phyloP scores from a whole-genome alignment of 768 basidiomycete genomes.

The Suillus discolor region DNA sequence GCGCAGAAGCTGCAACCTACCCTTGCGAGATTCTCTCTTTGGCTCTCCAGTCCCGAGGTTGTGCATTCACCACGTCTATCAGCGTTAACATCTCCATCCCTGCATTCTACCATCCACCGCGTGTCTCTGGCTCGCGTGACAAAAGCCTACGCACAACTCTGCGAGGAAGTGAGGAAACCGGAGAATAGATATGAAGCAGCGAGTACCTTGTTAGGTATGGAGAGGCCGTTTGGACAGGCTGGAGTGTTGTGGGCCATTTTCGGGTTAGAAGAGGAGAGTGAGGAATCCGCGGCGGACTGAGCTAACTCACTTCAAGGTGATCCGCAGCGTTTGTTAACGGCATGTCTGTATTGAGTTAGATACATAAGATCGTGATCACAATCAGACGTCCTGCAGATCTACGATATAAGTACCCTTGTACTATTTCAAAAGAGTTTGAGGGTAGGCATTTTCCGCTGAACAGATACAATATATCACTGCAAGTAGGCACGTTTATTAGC shows the following conservation, averaged over 20 bases:
- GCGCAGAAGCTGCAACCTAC: conserved; percentile 65
- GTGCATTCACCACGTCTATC: conserved; percentile 80
- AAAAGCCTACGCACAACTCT: conserved; percentile 69
- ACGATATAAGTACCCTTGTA: not conserved
- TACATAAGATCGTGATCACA: not conserved
- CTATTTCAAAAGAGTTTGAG: not conserved
- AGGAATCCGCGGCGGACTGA: conserved; percentile 6
- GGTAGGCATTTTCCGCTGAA: not conserved
- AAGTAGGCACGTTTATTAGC: not conserved
- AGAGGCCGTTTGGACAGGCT: conserved; percentile 82
- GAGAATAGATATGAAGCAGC: conserved; percentile 92
- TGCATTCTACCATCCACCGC: conserved; percentile 75
- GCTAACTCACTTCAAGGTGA: not conserved
- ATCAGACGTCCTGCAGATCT: not conserved
- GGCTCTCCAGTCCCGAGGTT: conserved; percentile 83
- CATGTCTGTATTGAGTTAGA: not conserved
- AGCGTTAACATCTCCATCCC: conserved; percentile 64
- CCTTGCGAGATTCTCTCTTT: conserved; percentile 73
- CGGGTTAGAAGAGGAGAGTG: conserved; percentile 56
- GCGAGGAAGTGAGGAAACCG: conserved; percentile 73
- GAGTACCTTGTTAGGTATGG: conserved; percentile 77
- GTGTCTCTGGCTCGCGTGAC: conserved; percentile 71
- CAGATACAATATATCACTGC: not conserved
- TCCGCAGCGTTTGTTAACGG: not conserved
- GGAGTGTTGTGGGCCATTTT: conserved; percentile 77